Conservation (phyloP, 768 basidiomycete genomes). For the Heimioporus sp. region DNA sequence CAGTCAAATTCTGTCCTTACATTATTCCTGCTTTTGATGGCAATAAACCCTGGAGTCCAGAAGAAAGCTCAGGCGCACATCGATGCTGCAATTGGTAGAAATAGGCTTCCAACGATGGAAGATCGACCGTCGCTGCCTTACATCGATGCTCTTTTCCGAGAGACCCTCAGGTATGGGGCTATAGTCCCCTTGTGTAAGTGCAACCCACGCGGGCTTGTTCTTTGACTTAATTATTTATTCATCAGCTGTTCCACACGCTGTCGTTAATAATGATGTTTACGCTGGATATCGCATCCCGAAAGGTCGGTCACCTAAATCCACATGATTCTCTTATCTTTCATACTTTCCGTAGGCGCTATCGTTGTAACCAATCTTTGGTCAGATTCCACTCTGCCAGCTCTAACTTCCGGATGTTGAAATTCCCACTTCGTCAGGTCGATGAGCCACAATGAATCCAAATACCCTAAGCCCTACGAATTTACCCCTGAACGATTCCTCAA, state of each 20-base stretch:
- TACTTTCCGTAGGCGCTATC: slow-evolving; percentile 8
- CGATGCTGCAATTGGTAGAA: slow-evolving; percentile 12
- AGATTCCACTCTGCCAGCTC: neutral
- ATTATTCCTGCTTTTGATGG: slow-evolving; percentile 20
- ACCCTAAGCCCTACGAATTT: slow-evolving; percentile 37
- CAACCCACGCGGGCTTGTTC: neutral
- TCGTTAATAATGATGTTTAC: slow-evolving; percentile 42
- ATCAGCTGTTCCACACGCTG: slow-evolving; percentile 29
- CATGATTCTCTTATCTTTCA: neutral
- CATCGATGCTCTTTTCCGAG: slow-evolving; percentile 18
- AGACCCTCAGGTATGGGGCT: slow-evolving; percentile 16
- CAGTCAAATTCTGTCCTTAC: slow-evolving; percentile 25
- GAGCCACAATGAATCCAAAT: slow-evolving; percentile 29
- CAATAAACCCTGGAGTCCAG: slow-evolving; percentile 10
- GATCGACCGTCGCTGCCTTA: slow-evolving; percentile 21
- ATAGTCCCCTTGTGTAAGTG: slow-evolving; percentile 16
- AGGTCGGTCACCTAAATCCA: slow-evolving; percentile 5
- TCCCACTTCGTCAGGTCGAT: slow-evolving; percentile 14
- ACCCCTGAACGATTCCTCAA: slow-evolving; percentile 41
- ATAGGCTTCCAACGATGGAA: slow-evolving; percentile 11
- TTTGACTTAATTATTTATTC: neutral
- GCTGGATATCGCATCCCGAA: slow-evolving; percentile 52
- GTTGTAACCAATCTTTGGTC: slow-evolving; percentile 20
- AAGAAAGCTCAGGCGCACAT: slow-evolving; percentile 23
- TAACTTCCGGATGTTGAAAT: neutral